phyloP scores from a whole-genome alignment of 2,329 filamentous ascomycete species.

The Salinomyces thailandicus region DNA sequence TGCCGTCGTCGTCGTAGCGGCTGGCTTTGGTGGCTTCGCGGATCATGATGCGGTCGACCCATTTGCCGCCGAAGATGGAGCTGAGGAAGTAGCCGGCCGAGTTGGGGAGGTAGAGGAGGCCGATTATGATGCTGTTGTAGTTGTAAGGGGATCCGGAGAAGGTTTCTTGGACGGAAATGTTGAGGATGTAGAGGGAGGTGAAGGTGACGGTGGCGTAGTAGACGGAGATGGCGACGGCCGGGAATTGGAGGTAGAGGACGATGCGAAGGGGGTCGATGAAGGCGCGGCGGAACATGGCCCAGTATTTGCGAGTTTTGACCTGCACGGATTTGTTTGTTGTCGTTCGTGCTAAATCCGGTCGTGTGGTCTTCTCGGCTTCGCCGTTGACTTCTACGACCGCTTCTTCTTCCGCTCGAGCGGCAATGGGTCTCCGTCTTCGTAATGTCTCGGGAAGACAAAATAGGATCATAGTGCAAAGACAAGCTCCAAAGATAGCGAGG shows the following conservation, averaged over 20 bases:
- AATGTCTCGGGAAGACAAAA: slow-evolving; percentile 59
- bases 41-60: slow-evolving; percentile 74
- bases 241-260: slow-evolving; percentile 61
- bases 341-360: slow-evolving; percentile 34
- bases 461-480: slow-evolving; percentile 46
- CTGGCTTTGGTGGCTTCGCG: slow-evolving; percentile 60
- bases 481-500: slow-evolving; percentile 56
- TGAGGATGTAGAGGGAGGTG: slow-evolving; percentile 63
- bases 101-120: slow-evolving; percentile 66
- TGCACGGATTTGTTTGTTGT: slow-evolving; percentile 54
- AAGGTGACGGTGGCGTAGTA: slow-evolving; percentile 67
- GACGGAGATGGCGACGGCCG: slow-evolving; percentile 62
- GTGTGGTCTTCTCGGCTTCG: slow-evolving; percentile 14
- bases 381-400: slow-evolving; percentile 19
- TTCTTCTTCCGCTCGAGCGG: slow-evolving; percentile 22
- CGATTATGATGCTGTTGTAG: slow-evolving; percentile 58
- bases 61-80: slow-evolving; percentile 59
- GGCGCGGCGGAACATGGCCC: slow-evolving; percentile 46
- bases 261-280: slow-evolving; percentile 64
- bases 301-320: slow-evolving; percentile 44
- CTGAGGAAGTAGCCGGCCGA: slow-evolving; percentile 62
- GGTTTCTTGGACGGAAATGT: slow-evolving; percentile 62
- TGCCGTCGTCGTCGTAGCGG: slow-evolving; percentile 56
- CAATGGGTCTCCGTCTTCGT: slow-evolving; percentile 19
- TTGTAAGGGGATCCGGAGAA: slow-evolving; percentile 59